phyloP scores from a whole-genome alignment of 331 rosid species.

The Quercus phellos region DNA sequence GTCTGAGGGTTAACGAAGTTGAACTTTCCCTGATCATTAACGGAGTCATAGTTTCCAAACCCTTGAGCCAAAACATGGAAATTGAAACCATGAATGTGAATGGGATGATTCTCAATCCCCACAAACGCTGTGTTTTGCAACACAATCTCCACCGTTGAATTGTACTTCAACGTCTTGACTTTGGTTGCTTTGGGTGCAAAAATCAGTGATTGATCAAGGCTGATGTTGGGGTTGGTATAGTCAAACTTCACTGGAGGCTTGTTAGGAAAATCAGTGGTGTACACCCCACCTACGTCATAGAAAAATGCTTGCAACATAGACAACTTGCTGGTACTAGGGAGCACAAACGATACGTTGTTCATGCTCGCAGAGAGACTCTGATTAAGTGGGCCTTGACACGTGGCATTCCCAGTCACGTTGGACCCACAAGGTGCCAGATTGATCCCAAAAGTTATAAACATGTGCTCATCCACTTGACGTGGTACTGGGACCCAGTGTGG shows the following conservation, averaged over 20 bases:
- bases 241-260: constrained; percentile 37
- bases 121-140: constrained; percentile 46
- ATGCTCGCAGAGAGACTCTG: constrained; percentile 39
- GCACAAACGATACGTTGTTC: constrained; percentile 57
- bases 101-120: constrained; percentile 42
- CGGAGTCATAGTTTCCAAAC: constrained; percentile 47
- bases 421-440: constrained; percentile 1
- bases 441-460: constrained; percentile 36
- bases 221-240: constrained; percentile 27
- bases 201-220: not conserved
- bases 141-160: constrained; percentile 59
- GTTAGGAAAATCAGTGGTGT: constrained; percentile 45
- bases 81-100: constrained; percentile 48
- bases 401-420: not conserved
- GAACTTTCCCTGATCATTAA: constrained; percentile 23
- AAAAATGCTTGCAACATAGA: constrained; percentile 57
- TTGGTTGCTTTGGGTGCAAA: constrained; percentile 47
- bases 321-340: constrained; percentile 24
- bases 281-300: constrained; percentile 31
- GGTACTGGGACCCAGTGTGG: constrained; percentile 55
- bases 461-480: constrained; percentile 27
- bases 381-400: not conserved
- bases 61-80: constrained; percentile 71
- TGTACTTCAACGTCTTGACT: constrained; percentile 47
- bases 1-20: constrained; percentile 46